Percentiles rank a stretch among this genome's conserved stretches.
These are phyloP conservation scores for Ascobolus immersus DNA, from an alignment of 495 filamentous ascomycete genomes.

Conservation along the genomic window DNA sequence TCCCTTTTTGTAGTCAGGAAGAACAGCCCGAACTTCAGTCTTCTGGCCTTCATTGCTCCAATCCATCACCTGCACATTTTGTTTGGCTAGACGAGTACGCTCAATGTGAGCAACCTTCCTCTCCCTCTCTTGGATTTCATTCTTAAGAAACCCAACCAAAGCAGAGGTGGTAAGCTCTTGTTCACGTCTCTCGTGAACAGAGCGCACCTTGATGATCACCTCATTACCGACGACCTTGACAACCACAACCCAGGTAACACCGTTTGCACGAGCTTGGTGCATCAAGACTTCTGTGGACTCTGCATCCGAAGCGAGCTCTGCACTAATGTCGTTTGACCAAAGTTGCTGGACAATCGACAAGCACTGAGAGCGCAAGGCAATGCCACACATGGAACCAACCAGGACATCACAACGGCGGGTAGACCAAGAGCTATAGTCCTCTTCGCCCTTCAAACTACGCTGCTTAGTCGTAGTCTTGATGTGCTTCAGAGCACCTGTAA, in stretches of 20 bases:
- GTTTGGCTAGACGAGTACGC: too few relatives aligned
- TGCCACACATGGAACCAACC: constrained; percentile 59
- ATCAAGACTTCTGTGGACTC: constrained; percentile 52
- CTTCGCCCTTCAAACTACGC: constrained; percentile 11
- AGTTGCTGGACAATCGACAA: constrained; percentile 53
- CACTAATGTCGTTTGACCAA: constrained; percentile 61
- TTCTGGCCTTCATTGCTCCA: constrained; percentile 3
- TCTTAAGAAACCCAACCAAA: constrained; percentile 54
- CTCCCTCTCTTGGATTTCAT: constrained; percentile 57
- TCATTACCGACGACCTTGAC: constrained; percentile 34
- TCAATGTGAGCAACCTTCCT: constrained; percentile 27
- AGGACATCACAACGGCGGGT: constrained; percentile 55
- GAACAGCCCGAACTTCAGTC: too few relatives aligned
- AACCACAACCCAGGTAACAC: constrained; percentile 65
- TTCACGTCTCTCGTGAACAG: constrained; percentile 57
- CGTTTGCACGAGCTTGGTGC: constrained; percentile 42
- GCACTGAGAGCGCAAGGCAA: constrained; percentile 44
- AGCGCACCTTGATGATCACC: constrained; percentile 45
- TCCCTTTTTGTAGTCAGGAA: too few relatives aligned
- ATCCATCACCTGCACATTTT: too few relatives aligned
- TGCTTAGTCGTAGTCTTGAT: constrained; percentile 6
- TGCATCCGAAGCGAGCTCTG: constrained; percentile 62
- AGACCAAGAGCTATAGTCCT: constrained; percentile 17
- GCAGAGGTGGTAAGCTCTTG: constrained; percentile 49
- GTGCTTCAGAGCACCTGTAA: constrained; percentile 18